Conservation (phyloP, 2,329 filamentous ascomycete genomes). For the Corniculantispora saksenae region DNA sequence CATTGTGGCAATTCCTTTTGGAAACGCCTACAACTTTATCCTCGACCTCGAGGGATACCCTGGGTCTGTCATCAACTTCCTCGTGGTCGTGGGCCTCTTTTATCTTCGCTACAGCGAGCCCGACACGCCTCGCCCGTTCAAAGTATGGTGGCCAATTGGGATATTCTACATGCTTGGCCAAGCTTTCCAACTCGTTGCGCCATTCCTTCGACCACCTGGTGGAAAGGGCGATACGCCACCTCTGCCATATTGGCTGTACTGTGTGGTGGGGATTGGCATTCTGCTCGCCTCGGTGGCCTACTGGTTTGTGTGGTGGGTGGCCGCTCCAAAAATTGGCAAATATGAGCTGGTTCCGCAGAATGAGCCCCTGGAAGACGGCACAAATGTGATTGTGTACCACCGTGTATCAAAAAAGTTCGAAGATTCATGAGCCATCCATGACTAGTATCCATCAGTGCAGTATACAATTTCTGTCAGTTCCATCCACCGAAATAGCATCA, state of each 20-base stretch:
- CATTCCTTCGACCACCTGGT: constrained; percentile 24
- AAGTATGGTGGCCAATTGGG: constrained; percentile 25
- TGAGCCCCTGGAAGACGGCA: constrained; percentile 25
- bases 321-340: constrained; percentile 22
- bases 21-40: constrained; percentile 24
- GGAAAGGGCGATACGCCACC: constrained; percentile 26
- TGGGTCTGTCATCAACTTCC: constrained; percentile 22
- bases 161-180: constrained; percentile 26
- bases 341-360: constrained; percentile 25
- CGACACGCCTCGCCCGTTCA: constrained; percentile 23
- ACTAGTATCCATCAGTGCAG: background rate
- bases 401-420: constrained; percentile 21
- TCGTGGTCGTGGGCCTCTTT: constrained; percentile 24
- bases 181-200: constrained; percentile 26
- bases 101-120: constrained; percentile 23
- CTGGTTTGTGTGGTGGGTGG: constrained; percentile 27
- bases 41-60: constrained; percentile 23
- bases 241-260: constrained; percentile 28
- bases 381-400: constrained; percentile 26
- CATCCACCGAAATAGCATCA: too few species aligned
- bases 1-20: constrained; percentile 26
- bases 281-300: constrained; percentile 24
- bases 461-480: too few species aligned
- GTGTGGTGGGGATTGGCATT: constrained; percentile 25
- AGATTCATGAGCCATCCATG: background rate